Conservation (phyloP, 441 rosid genomes). For the Populus hybrid region DNA sequence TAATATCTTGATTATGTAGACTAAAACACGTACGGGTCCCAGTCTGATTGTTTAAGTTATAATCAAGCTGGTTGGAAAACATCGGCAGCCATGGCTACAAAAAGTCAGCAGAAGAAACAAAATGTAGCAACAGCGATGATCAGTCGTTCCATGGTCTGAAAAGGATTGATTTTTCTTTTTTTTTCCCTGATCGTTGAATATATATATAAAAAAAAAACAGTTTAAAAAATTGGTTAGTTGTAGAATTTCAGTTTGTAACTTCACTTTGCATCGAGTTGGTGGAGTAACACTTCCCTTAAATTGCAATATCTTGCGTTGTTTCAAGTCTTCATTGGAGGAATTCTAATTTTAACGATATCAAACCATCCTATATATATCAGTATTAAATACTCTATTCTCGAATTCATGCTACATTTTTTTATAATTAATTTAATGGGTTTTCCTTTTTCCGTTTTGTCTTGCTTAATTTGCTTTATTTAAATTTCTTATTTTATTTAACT, state of each 20-base stretch:
- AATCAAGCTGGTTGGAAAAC: not conserved
- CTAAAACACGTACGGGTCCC: not conserved
- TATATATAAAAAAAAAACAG: not conserved
- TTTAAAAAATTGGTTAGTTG: not conserved
- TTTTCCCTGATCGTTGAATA: not conserved
- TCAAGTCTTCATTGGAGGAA: not conserved
- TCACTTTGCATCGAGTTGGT: not conserved
- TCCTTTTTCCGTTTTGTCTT: not conserved
- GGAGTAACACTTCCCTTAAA: not conserved
- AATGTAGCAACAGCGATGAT: not conserved
- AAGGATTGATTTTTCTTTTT: not conserved
- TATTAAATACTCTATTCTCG: too few species aligned
- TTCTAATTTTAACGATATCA: not conserved
- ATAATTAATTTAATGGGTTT: not conserved
- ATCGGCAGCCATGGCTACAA: not conserved
- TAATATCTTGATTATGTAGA: not conserved
- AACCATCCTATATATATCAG: not conserved
- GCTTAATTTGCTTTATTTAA: not conserved
- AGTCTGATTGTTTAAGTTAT: not conserved
- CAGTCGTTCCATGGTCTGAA: not conserved
- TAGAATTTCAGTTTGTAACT: not conserved
- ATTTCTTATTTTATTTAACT: too few species aligned
- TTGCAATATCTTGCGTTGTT: not conserved
- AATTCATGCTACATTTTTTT: too few species aligned
- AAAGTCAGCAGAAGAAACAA: conserved; percentile 4